Evolutionary conservation across 2,329 filamentous ascomycete genomes (phyloP), one percentile per base, ranked within the genome.

Genomic region (Pyrenochaeta sp.): DNA sequence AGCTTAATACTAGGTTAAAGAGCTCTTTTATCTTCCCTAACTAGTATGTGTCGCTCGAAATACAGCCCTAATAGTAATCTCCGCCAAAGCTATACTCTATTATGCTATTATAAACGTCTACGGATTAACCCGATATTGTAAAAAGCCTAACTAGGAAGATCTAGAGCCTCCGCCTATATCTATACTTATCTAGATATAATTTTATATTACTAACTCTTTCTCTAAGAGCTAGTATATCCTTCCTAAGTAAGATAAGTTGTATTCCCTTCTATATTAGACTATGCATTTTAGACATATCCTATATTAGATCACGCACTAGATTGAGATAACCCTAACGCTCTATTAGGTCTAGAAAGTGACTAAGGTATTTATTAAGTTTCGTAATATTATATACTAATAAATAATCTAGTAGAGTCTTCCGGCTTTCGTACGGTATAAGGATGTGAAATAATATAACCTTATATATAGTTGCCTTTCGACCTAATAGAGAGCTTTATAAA

Each of bases 351-450:
- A 53, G 22, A 36, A 34, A 34, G 30, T 27, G 15, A 30, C 28
- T 9, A n/a, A 53, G 24, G 2, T 13, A 12, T 8, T 24, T 22
- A 46, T 45, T 24, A 25, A 53, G 42, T 24, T 53, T 53, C 3
- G 50, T 25, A 40, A 40, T n/a, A 46, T 53, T 25, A 39, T 53
- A 53, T n/a, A 40, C 50, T 24, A 25, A 53, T 27, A 53, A 25
- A n/a, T 53, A 46, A 7, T 46, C 2, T 24, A 53, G 24, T 15
- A 53, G 10, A 22, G 28, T 15, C 5, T 22, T 34, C 25, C 40
- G 25, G 6, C 19, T 46, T 39, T 45, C 30, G 32, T 46, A 46
- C 2, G 25, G 44, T 19, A 47, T 15, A 28, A 19, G 19, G 44
- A 47, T 30, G 28, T 30, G 5, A 30, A 30, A 40, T 40, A 25